A percentile compares a stretch with the other conserved stretches of the same genome.
Evolutionary conservation across 1,284 basidiomycete species (phyloP).

Genomic region (Microbotryum scabiosae): DNA sequence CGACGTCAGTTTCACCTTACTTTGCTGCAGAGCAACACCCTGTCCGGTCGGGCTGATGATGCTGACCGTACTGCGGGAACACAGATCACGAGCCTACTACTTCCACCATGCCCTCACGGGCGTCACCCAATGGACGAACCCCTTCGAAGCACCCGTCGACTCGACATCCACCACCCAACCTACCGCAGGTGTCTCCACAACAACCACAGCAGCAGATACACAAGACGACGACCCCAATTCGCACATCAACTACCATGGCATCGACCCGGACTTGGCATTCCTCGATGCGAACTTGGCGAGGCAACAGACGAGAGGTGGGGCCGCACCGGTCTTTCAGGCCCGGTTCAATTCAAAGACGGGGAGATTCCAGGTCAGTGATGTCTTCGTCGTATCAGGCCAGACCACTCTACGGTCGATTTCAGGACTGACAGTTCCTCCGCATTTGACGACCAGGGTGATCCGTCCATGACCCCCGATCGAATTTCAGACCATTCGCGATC

Average conservation of each 20-base stretch:
- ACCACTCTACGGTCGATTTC: too few species aligned
- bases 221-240: not conserved
- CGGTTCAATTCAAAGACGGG: slow-evolving; percentile 34
- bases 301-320: not conserved
- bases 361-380: slow-evolving; percentile 25
- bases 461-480: slow-evolving; percentile 29
- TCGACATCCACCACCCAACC: not conserved
- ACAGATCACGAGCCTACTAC: slow-evolving; percentile 34
- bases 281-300: slow-evolving; percentile 30
- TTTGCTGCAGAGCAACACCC: too few species aligned
- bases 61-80: too few species aligned
- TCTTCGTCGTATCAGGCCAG: too few species aligned
- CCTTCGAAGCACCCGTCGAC: slow-evolving; percentile 10
- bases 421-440: not conserved
- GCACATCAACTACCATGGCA: slow-evolving; percentile 10
- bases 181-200: not conserved
- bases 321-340: slow-evolving; percentile 13
- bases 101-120: slow-evolving; percentile 30
- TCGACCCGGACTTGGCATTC: slow-evolving; percentile 35
- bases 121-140: slow-evolving; percentile 30
- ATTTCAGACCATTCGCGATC: slow-evolving; percentile 29
- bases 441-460: slow-evolving; percentile 22
- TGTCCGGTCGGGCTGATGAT: too few species aligned
- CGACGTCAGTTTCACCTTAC: slow-evolving; percentile 21
- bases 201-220: not conserved